Evolutionary conservation across 345 rosid species (phyloP).

Genomic region (Kandelia obovata): DNA sequence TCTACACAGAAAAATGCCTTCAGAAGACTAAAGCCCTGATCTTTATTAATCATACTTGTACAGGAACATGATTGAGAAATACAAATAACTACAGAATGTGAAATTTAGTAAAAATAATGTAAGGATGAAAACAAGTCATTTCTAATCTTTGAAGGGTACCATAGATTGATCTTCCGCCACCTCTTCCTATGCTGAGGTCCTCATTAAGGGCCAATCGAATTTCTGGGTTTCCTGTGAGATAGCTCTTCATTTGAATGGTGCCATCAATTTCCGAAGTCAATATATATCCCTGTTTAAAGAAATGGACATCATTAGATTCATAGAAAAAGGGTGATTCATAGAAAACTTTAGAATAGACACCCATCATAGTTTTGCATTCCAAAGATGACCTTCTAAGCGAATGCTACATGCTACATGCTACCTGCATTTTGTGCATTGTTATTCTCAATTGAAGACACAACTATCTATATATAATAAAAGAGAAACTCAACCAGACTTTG

Average conservation of each 20-base stretch:
- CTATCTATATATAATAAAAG: too few species aligned
- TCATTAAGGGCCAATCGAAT: slow-evolving; percentile 94
- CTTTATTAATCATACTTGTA: background rate
- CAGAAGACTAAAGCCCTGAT: background rate
- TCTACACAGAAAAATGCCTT: background rate
- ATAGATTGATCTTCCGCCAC: slow-evolving; percentile 69
- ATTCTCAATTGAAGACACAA: too few species aligned
- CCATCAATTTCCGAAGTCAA: slow-evolving; percentile 98
- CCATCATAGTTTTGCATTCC: too few species aligned
- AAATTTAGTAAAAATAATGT: background rate
- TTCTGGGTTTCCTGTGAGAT: slow-evolving; percentile 95
- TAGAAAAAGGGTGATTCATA: too few species aligned
- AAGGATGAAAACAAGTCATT: slow-evolving; percentile 5
- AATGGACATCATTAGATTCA: background rate
- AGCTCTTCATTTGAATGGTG: slow-evolving; percentile 99
- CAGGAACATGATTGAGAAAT: background rate
- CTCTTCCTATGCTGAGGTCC: slow-evolving; percentile 73
- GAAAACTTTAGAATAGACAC: too few species aligned
- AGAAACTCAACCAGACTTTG: too few species aligned
- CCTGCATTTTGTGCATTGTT: too few species aligned
- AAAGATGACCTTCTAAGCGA: too few species aligned
- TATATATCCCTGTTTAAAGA: slow-evolving; percentile 72
- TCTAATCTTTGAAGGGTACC: slow-evolving; percentile 39
- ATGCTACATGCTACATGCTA: too few species aligned
- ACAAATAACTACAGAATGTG: slow-evolving; percentile 6